Conservation (phyloP, 2,329 filamentous ascomycete genomes). For the Hymenoscyphus infarciens region DNA sequence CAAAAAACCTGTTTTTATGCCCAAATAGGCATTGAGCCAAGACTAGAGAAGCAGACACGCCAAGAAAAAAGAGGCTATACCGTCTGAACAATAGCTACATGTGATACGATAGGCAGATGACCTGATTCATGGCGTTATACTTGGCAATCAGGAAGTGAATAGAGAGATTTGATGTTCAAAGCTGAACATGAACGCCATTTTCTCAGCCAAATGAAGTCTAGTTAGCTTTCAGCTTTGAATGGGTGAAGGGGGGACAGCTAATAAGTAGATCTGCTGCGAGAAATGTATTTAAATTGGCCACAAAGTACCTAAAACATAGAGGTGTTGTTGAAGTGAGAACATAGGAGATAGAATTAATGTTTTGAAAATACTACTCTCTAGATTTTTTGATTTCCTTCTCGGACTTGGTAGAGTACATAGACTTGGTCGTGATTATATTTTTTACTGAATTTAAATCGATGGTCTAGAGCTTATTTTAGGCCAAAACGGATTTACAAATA, state of each 20-base stretch:
- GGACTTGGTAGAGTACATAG: too few relatives aligned
- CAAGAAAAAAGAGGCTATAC: background rate
- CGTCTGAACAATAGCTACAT: too few relatives aligned
- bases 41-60: background rate
- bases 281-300: background rate
- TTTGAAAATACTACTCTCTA: background rate
- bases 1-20: too few relatives aligned
- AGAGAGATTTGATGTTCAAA: background rate
- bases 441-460: too few relatives aligned
- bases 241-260: background rate
- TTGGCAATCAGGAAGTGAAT: background rate
- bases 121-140: background rate
- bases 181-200: background rate
- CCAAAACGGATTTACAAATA: too few relatives aligned
- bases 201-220: background rate
- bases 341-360: background rate
- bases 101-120: too few relatives aligned
- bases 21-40: too few relatives aligned
- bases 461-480: too few relatives aligned
- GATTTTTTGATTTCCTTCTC: background rate
- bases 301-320: background rate
- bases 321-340: background rate
- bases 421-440: too few relatives aligned
- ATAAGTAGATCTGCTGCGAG: background rate
- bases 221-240: background rate